Evolutionary conservation across 2,329 filamentous ascomycete species (phyloP), one percentile per base, ranked within the genome.

Genomic region (Colletotrichum tropicale): DNA sequence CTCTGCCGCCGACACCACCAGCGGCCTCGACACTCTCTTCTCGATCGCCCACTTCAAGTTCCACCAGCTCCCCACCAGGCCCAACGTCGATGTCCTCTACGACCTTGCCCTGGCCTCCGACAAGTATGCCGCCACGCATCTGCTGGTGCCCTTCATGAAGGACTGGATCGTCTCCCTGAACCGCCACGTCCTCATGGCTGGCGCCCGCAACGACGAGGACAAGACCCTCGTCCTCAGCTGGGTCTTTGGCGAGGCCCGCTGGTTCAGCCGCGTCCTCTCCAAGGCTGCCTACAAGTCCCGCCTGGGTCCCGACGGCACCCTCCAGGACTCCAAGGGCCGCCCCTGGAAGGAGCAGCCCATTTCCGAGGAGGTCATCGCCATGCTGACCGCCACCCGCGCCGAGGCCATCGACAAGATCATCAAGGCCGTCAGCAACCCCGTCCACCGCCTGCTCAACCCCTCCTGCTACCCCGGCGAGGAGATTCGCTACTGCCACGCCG

Each of bases 391-490:
- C 26, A 68, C 56, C 34, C 68, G 76, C 32, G 67, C 69, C 60
- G 76, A 77, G 34, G 74, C 76, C 36, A 60, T 77, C 13, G 70
- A 76, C 24, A 70, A 48, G 48, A 70, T 74, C 66, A 70, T 74
- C 71, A 74, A 76, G 71, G 77, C 73, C 12, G 73, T 75, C 69
- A 75, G 73, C 73, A 75, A 72, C 69, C 73, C 73, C 15, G 73
- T 75, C n/a, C 73, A 75, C 56, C 73, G 73, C 38, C 73, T 75
- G 5, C 73, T 75, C 32, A 75, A 75, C 38, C 73, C 73, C n/a
- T 72, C 69, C 1, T 75, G 73, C 56, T 75, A 75, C 69, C 73
- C 73, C 6, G 73, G 73, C 5, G 73, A 75, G 32, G 73, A 75
- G 56, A 64, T 75, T 26, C 56, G 32, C 62, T 75, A 75, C 62